Base-by-base conservation (phyloP, 441 rosid genomes). In the Viola pubescens region DNA sequence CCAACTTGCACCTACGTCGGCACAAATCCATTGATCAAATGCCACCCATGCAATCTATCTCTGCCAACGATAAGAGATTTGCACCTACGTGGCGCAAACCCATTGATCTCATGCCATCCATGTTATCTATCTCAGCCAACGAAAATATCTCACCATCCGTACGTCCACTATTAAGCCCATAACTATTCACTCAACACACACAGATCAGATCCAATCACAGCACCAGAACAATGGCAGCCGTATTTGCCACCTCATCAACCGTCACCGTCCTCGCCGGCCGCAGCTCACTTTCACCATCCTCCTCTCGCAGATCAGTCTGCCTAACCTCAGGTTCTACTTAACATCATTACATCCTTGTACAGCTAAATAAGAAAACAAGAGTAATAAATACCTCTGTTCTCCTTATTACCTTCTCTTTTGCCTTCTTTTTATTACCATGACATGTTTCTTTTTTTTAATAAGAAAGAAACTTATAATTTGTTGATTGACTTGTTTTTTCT, bases 241-340 rank as follows among this genome's bases (percentile, higher is more conserved):
- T 84, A 60, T 66, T 81, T 63, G 76, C 86, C 39, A 56, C 82
- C 60, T 69, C 89, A 2, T 77, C 95, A 8, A 66, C 92, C 59
- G 81, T 88, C 45, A 56, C 79, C 19, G 92, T 91, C 61, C 83
- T 91, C 13, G 19, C 19, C 19, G 79, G 80, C 75, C 68, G 72
- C 61, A 50, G 79, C 63, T 61, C 80, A 1, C 75, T 78, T 10
- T 58, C 82, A 12, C 48, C 82, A 61, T 73, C 73, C 52, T 19
- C 62, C 46, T 16, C 19, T 16, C 59, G 50, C 54, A 19, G 13
- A 9, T 51, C 60, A 71, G 52, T 63, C 40, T 14, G 50, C 65
- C 77, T 86, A 43, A n/a, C 68, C 64, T 89, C 97, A 63, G 80
- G 94, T 16, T 16, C 19, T 16, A 16, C 19, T 16, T 16, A 16